A percentile compares a stretch with the other conserved stretches of the same genome.
phyloP scores from a whole-genome alignment of 2,329 filamentous ascomycete genomes.

The Ophiocordyceps unilateralis region DNA sequence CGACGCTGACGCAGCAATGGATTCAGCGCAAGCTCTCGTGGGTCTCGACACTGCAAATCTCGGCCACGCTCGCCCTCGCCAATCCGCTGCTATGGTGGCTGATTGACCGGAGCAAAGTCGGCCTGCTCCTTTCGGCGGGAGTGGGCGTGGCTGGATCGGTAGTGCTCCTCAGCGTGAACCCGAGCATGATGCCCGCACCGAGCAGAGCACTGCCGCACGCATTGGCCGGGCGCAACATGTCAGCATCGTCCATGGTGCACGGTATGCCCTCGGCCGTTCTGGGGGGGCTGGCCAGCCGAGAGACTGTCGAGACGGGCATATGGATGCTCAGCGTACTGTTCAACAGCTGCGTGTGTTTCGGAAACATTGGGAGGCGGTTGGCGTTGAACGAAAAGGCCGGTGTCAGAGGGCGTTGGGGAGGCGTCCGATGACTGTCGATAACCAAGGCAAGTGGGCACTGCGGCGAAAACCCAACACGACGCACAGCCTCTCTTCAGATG shows the following conservation, averaged over 20 bases:
- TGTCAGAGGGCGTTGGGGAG: slow-evolving; percentile 27
- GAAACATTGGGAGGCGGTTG: slow-evolving; percentile 76
- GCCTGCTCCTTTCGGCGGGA: slow-evolving; percentile 60
- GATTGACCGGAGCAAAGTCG: slow-evolving; percentile 75
- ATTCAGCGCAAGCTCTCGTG: slow-evolving; percentile 70
- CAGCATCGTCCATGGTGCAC: not conserved
- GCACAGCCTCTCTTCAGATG: no score
- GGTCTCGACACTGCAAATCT: slow-evolving; percentile 89
- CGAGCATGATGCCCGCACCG: slow-evolving; percentile 59
- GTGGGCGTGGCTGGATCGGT: slow-evolving; percentile 61
- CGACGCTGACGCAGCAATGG: not conserved
- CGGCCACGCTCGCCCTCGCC: slow-evolving; percentile 70
- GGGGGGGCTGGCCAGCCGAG: slow-evolving; percentile 39
- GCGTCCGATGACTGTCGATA: slow-evolving; percentile 22
- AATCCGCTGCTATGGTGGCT: slow-evolving; percentile 95
- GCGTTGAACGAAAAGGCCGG: slow-evolving; percentile 26
- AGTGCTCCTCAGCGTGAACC: slow-evolving; percentile 56
- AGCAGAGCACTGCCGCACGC: slow-evolving; percentile 20
- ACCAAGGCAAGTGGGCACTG: no score
- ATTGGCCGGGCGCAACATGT: slow-evolving; percentile 1
- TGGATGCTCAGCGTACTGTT: slow-evolving; percentile 93
- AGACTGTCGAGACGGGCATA: slow-evolving; percentile 54
- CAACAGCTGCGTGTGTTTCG: slow-evolving; percentile 89
- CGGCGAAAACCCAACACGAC: no score
- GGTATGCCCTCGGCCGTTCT: slow-evolving; percentile 8